Percentiles rank a stretch among this genome's conserved stretches.
Conservation (phyloP, 2,329 filamentous ascomycete species). For the Fusarium nematophilum region DNA sequence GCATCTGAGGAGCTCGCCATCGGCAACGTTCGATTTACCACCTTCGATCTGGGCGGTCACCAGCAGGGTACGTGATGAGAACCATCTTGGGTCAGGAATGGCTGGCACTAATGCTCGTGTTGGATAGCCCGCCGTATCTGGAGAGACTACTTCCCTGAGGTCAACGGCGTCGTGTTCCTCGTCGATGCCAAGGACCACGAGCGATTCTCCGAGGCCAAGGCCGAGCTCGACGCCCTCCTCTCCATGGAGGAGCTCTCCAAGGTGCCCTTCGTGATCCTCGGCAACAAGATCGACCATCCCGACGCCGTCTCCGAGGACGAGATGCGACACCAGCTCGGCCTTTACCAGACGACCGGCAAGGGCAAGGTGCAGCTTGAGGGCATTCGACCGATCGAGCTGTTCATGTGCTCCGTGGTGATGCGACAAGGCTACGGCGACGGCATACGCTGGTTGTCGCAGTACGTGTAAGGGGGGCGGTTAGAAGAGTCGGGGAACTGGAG, state of each 20-base stretch:
- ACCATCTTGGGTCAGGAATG: not conserved
- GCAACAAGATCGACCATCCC: constrained; percentile 99
- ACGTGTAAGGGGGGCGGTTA: constrained; percentile 71
- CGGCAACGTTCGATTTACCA: constrained; percentile 93
- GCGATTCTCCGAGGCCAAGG: constrained; percentile 93
- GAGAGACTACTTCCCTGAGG: constrained; percentile 98
- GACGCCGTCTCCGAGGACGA: constrained; percentile 96
- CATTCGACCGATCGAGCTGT: constrained; percentile 94
- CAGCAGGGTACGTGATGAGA: constrained; percentile 75
- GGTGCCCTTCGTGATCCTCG: constrained; percentile 94
- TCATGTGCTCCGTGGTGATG: constrained; percentile 99
- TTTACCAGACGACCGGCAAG: constrained; percentile 97
- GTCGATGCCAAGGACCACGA: constrained; percentile 98
- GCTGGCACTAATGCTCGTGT: constrained; percentile 1
- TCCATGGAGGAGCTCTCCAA: constrained; percentile 97
- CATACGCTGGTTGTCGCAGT: constrained; percentile 93
- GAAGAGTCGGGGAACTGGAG: constrained; percentile 10
- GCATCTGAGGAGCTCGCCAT: constrained; percentile 93
- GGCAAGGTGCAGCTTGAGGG: constrained; percentile 93
- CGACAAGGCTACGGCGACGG: constrained; percentile 93
- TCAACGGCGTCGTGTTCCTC: constrained; percentile 96
- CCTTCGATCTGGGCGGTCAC: constrained; percentile 93
- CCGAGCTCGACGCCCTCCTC: constrained; percentile 93
- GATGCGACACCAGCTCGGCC: constrained; percentile 87
- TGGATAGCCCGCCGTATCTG: constrained; percentile 87